These are phyloP conservation scores for Pezicula rhizophila DNA, from an alignment of 2,329 filamentous ascomycete genomes.

Conservation along the genomic window DNA sequence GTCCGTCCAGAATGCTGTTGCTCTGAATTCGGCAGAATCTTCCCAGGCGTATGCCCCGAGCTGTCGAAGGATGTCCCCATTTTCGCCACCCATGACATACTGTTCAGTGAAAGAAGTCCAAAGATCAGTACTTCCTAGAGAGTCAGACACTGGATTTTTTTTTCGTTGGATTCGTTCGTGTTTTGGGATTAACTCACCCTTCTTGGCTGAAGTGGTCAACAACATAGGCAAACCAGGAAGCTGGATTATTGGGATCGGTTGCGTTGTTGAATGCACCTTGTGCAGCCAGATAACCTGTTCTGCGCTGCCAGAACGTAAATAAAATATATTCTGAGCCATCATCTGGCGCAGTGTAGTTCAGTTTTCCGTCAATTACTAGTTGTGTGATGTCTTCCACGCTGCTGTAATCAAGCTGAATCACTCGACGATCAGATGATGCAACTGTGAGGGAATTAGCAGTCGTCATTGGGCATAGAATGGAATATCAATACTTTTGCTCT, in stretches of 20 bases:
- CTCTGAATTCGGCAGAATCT: slow-evolving; percentile 5
- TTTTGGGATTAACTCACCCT: background rate
- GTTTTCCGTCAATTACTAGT: background rate
- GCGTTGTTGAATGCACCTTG: slow-evolving; percentile 3
- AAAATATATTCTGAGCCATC: slow-evolving; percentile 4
- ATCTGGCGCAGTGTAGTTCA: slow-evolving; percentile 4
- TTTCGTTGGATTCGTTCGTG: no score
- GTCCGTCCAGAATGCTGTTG: slow-evolving; percentile 3
- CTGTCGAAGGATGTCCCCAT: background rate
- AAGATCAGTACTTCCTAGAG: background rate
- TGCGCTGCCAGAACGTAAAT: slow-evolving; percentile 3
- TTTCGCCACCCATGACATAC: slow-evolving; percentile 1
- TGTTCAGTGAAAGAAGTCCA: slow-evolving; percentile 1
- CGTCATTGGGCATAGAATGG: no score
- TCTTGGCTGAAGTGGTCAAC: slow-evolving; percentile 2
- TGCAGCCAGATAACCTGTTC: slow-evolving; percentile 4
- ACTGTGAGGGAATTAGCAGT: no score
- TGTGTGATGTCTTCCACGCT: slow-evolving; percentile 1
- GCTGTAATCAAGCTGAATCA: slow-evolving; percentile 2
- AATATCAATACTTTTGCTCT: no score
- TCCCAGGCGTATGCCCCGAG: background rate
- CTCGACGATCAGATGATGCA: no score
- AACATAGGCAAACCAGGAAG: slow-evolving; percentile 1
- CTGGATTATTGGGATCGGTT: background rate
- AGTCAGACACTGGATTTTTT: background rate